A percentile compares a stretch with the other conserved stretches of the same genome.
These are phyloP conservation scores for Globisporangium orthogonon DNA, from an alignment of 352 stramenopile species.

Conservation along the genomic window DNA sequence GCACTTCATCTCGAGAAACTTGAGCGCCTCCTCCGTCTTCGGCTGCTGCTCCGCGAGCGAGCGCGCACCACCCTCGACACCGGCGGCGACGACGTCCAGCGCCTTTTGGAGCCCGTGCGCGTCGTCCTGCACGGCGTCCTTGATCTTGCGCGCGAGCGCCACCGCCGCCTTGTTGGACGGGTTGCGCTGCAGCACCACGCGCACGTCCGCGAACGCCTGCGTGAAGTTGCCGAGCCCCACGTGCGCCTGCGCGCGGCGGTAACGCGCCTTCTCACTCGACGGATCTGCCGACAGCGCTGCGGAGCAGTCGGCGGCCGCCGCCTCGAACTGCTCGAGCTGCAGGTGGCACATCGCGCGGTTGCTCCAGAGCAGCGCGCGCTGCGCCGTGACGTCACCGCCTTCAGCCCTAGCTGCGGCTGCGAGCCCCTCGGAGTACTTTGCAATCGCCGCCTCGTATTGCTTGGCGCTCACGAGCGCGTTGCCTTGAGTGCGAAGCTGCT, in stretches of 20 bases:
- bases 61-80: slow-evolving; percentile 13
- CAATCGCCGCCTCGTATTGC: slow-evolving; percentile 45
- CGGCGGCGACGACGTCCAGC: slow-evolving; percentile 41
- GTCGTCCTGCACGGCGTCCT: slow-evolving; percentile 65
- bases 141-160: slow-evolving; percentile 66
- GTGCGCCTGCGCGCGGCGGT: slow-evolving; percentile 67
- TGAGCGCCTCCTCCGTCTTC: slow-evolving; percentile 50
- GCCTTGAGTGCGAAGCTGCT: slow-evolving; percentile 53
- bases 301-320: slow-evolving; percentile 48
- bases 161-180: slow-evolving; percentile 70
- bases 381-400: slow-evolving; percentile 17
- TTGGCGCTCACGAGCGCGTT: slow-evolving; percentile 77
- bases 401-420: slow-evolving; percentile 1
- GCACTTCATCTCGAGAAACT: slow-evolving; percentile 77
- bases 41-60: slow-evolving; percentile 26
- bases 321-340: slow-evolving; percentile 55
- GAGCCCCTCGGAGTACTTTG: slow-evolving; percentile 65
- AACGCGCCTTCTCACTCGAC: slow-evolving; percentile 73
- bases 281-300: slow-evolving; percentile 35
- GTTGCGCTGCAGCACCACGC: slow-evolving; percentile 60
- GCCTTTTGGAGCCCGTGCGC: slow-evolving; percentile 77
- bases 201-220: slow-evolving; percentile 66
- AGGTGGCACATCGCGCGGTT: slow-evolving; percentile 73
- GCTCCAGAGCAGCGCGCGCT: slow-evolving; percentile 64
- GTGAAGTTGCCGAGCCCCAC: slow-evolving; percentile 61